These are phyloP conservation scores for Leccinum boreale DNA, from an alignment of 768 basidiomycete genomes.

Conservation along the genomic window DNA sequence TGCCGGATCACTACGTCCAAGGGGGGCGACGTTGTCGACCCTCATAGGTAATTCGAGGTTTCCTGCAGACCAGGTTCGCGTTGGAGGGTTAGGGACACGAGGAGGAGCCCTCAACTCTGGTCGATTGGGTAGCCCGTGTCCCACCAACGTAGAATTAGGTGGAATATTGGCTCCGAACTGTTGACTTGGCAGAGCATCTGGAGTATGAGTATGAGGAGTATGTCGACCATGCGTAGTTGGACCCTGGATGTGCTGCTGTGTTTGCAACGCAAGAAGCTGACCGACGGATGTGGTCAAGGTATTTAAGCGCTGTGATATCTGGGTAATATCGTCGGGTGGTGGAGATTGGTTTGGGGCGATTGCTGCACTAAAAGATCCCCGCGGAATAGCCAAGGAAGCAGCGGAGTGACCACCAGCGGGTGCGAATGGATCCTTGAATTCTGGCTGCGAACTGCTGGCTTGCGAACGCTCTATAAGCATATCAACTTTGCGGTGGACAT, in stretches of 20 bases:
- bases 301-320: slow-evolving; percentile 75
- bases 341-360: slow-evolving; percentile 71
- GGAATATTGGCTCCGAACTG: slow-evolving; percentile 35
- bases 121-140: slow-evolving; percentile 62
- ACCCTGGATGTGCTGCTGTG: slow-evolving; percentile 62
- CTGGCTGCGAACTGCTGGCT: slow-evolving; percentile 46
- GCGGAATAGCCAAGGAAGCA: slow-evolving; percentile 41
- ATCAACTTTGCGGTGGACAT: slow-evolving; percentile 76
- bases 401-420: slow-evolving; percentile 33
- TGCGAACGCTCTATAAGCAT: slow-evolving; percentile 65
- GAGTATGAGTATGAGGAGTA: slow-evolving; percentile 32
- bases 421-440: slow-evolving; percentile 83
- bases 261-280: slow-evolving; percentile 77
- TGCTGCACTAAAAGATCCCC: slow-evolving; percentile 62
- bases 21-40: slow-evolving; percentile 36
- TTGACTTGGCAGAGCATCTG: slow-evolving; percentile 47
- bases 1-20: slow-evolving; percentile 37
- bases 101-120: slow-evolving; percentile 58
- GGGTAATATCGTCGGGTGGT: slow-evolving; percentile 66
- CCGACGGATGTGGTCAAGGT: slow-evolving; percentile 82
- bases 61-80: slow-evolving; percentile 84
- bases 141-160: slow-evolving; percentile 40
- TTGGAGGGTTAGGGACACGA: slow-evolving; percentile 66
- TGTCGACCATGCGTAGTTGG: slow-evolving; percentile 33
- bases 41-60: slow-evolving; percentile 72